Evolutionary conservation across 169 alveolate species (phyloP).

Genomic region (Cryptosporidium viatorum): DNA sequence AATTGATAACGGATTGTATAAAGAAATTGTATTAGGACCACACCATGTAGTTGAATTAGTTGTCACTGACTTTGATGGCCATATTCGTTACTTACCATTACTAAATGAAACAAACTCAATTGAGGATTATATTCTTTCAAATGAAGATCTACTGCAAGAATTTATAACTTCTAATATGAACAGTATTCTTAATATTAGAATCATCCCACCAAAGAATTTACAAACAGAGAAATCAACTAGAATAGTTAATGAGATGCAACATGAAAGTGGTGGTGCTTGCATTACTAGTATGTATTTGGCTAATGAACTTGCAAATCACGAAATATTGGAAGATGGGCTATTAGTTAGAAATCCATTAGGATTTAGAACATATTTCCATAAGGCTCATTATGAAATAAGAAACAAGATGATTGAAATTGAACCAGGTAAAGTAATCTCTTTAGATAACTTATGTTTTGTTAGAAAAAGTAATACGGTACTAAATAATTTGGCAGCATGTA

Average conservation of each 20-base stretch:
- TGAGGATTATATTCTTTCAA: slow-evolving; percentile 66
- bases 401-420: slow-evolving; percentile 70
- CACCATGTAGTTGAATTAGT: slow-evolving; percentile 64
- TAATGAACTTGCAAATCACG: slow-evolving; percentile 73
- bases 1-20: slow-evolving; percentile 64
- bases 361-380: slow-evolving; percentile 67
- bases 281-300: slow-evolving; percentile 73
- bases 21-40: slow-evolving; percentile 71
- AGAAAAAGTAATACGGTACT: slow-evolving; percentile 46
- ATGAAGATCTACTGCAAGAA: slow-evolving; percentile 69
- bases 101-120: slow-evolving; percentile 59
- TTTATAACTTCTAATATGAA: slow-evolving; percentile 72
- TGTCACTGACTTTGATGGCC: slow-evolving; percentile 73
- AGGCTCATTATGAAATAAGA: slow-evolving; percentile 63
- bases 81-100: slow-evolving; percentile 64
- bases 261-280: slow-evolving; percentile 75
- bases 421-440: slow-evolving; percentile 65
- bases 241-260: slow-evolving; percentile 68
- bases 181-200: slow-evolving; percentile 52
- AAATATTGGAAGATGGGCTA: slow-evolving; percentile 67
- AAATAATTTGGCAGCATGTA: slow-evolving; percentile 61
- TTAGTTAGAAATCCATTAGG: slow-evolving; percentile 67
- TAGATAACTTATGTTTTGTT: slow-evolving; percentile 68
- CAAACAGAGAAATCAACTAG: slow-evolving; percentile 50
- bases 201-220: slow-evolving; percentile 33